Percentiles rank a stretch among this genome's conserved stretches.
Evolutionary conservation across 768 basidiomycete species (phyloP).

Genomic region (Cyclocybe aegerita): DNA sequence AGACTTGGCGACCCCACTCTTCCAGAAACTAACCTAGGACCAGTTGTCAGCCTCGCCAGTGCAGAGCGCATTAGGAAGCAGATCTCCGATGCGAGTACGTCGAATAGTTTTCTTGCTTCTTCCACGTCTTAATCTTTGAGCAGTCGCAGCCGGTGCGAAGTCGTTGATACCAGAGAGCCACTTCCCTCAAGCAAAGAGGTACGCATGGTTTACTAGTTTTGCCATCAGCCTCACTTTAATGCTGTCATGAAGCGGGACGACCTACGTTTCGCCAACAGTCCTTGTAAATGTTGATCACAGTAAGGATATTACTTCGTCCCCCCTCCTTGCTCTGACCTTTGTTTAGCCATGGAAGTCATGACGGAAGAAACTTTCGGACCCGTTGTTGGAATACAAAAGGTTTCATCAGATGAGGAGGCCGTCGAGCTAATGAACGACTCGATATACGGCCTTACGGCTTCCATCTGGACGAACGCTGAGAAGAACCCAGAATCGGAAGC

Average conservation of each 20-base stretch:
- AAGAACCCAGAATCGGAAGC: constrained; percentile 58
- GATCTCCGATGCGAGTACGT: constrained; percentile 75
- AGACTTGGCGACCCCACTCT: constrained; percentile 84
- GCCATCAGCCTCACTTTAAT: not conserved
- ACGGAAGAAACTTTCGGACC: constrained; percentile 94
- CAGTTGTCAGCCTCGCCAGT: constrained; percentile 87
- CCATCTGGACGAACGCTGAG: constrained; percentile 85
- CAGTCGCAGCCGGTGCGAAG: constrained; percentile 79
- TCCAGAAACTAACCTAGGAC: constrained; percentile 78
- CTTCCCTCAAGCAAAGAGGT: constrained; percentile 72
- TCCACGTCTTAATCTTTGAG: not conserved
- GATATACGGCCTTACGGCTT: constrained; percentile 90
- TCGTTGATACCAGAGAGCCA: constrained; percentile 66
- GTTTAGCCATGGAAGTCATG: constrained; percentile 88
- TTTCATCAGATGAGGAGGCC: constrained; percentile 85
- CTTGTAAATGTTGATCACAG: constrained; percentile 87
- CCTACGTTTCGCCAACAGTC: constrained; percentile 91
- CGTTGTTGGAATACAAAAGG: constrained; percentile 91
- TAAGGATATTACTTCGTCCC: constrained; percentile 22
- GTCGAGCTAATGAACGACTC: constrained; percentile 95
- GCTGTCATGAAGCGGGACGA: constrained; percentile 54
- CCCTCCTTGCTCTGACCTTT: not conserved
- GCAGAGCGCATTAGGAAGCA: constrained; percentile 87
- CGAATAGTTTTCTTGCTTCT: not conserved
- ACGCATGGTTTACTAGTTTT: constrained; percentile 21